A percentile compares a stretch with the other conserved stretches of the same genome.
These are phyloP conservation scores for Lachnellula occidentalis DNA, from an alignment of 2,329 filamentous ascomycete species.

Conservation along the genomic window DNA sequence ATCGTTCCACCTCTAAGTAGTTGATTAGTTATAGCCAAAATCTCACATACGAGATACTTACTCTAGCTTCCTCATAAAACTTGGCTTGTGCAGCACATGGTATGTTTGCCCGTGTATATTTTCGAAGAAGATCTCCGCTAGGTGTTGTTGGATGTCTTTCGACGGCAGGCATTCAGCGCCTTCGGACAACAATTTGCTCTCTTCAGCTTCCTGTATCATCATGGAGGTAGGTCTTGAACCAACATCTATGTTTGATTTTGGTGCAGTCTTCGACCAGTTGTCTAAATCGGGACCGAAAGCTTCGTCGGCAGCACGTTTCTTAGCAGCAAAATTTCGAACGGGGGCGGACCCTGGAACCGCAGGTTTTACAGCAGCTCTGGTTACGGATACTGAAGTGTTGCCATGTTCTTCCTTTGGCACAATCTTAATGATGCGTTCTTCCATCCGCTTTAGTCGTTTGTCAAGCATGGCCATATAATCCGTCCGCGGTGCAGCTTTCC, in stretches of 20 bases:
- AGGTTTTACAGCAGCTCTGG: slow-evolving; percentile 80
- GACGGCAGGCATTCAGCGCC: slow-evolving; percentile 77
- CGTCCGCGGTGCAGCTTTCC: slow-evolving; percentile 88
- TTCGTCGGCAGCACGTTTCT: slow-evolving; percentile 80
- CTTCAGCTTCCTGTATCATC: slow-evolving; percentile 61
- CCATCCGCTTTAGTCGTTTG: slow-evolving; percentile 93
- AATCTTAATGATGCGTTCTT: slow-evolving; percentile 93
- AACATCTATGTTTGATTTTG: slow-evolving; percentile 44
- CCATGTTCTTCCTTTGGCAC: slow-evolving; percentile 82
- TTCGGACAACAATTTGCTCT: slow-evolving; percentile 72
- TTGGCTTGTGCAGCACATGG: slow-evolving; percentile 90
- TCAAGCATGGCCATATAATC: slow-evolving; percentile 99
- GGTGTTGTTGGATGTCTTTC: slow-evolving; percentile 84
- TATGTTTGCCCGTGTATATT: slow-evolving; percentile 94
- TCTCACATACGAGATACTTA: slow-evolving; percentile 35
- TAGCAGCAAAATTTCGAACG: slow-evolving; percentile 49
- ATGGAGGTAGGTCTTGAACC: slow-evolving; percentile 48
- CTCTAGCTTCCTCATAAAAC: slow-evolving; percentile 85
- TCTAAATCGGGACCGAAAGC: slow-evolving; percentile 80
- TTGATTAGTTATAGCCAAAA: slow-evolving; percentile 9
- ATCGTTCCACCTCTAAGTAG: slow-evolving; percentile 61
- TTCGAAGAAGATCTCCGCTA: slow-evolving; percentile 93
- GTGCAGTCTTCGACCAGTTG: slow-evolving; percentile 64
- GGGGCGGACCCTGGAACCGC: slow-evolving; percentile 53
- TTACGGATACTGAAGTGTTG: slow-evolving; percentile 56